Conservation (phyloP, 768 basidiomycete genomes). For the Tylopilus felleus region DNA sequence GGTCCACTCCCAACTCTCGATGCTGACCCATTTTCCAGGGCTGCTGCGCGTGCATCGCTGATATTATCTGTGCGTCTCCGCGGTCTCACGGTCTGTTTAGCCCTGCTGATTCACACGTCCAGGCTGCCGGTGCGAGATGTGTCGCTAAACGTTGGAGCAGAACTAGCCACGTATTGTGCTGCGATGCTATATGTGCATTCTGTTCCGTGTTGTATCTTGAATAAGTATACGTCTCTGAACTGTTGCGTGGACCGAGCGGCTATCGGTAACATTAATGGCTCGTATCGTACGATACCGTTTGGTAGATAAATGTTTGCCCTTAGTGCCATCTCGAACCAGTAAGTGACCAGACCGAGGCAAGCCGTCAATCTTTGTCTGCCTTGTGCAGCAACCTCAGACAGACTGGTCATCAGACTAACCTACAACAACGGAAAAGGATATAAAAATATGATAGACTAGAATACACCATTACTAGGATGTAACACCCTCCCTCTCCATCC, state of each 20-base stretch:
- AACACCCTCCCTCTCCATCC: conserved; percentile 54
- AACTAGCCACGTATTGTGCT: conserved; percentile 1
- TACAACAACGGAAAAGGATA: no score
- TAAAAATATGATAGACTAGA: no score
- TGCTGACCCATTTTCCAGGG: conserved; percentile 36
- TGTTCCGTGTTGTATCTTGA: conserved; percentile 14
- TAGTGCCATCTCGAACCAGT: not conserved
- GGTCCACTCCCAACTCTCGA: not conserved
- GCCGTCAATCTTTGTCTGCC: no score
- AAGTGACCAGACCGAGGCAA: not conserved
- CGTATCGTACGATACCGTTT: no score
- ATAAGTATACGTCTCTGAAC: not conserved
- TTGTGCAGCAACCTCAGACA: no score
- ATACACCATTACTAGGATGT: not conserved
- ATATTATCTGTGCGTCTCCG: conserved; percentile 61
- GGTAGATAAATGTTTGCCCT: no score
- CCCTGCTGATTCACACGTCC: not conserved
- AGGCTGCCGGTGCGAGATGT: conserved; percentile 84
- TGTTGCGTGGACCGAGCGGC: not conserved
- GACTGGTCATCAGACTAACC: no score
- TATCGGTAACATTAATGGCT: no score
- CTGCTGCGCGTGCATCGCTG: conserved; percentile 67
- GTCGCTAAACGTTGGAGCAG: conserved; percentile 43
- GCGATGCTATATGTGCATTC: not conserved
- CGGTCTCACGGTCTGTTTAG: no score